Base-by-base conservation (phyloP, 768 basidiomycete species). In the Paxillus ammoniavirescens region DNA sequence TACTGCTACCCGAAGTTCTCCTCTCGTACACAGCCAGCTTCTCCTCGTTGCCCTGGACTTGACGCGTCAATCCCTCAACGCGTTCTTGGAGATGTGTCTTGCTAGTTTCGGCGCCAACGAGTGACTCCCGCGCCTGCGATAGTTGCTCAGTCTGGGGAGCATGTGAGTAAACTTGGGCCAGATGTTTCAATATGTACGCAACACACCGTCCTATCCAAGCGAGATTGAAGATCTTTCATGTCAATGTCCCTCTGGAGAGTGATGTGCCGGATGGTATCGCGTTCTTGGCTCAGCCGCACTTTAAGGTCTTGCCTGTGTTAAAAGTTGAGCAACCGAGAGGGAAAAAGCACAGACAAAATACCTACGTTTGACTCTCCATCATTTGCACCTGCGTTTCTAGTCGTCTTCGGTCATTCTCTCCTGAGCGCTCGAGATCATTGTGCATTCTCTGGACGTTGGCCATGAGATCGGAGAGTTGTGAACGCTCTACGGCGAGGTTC, bases 401-500 rank as follows among this genome's bases (percentile, higher is more conserved):
- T 8, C 92, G 82, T 13, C 83, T 77, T 17, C 91, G 81, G 60
- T 95, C 91, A 54, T 91, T 95, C 65, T 88, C 85, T 6, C 87
- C 84, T 0, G 89, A 88, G 47, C 85, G 80, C 65, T 95, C 93
- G 7, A 91, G 76, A 61, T 97, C 95, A 51, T 82, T 83, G 61
- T 93, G 91, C 84, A 97, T 93, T 64, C 82, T 88, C 71, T 94
- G 92, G 21, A 96, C 85, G 64, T 91, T 95, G 23, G 80, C 75
- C 83, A 96, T 92, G 26, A 97, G 77, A 65, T 94, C 91, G 2
- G 91, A 84, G 3, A 97, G 76, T 55, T 90, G 87, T 0, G 92
- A 86, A 9, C 93, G 84, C 64, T 97, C 95, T 61, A 86, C 75
- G 13, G 87, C 75, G 4, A 97, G 75, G 0, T 77, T 79, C 67